These are phyloP conservation scores for Helminthosporium solani DNA, from an alignment of 2,329 filamentous ascomycete genomes.

Conservation along the genomic window DNA sequence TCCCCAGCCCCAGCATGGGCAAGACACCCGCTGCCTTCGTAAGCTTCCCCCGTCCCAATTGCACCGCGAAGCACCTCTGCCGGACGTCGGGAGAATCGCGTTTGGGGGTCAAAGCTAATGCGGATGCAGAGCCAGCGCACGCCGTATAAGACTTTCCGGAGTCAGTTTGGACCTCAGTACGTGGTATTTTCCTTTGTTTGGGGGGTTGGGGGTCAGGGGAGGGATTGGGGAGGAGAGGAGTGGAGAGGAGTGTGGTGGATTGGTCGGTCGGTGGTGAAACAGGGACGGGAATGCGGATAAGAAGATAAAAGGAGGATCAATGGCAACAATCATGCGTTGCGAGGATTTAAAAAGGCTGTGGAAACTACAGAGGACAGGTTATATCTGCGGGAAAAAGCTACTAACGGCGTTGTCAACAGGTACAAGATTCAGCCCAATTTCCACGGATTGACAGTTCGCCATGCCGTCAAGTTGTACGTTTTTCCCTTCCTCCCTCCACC, in stretches of 20 bases:
- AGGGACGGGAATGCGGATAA: not conserved
- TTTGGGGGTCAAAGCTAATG: slow-evolving; percentile 17
- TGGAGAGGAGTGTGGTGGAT: not conserved
- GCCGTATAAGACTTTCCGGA: slow-evolving; percentile 54
- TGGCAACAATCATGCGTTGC: too few relatives aligned
- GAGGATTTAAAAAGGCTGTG: too few relatives aligned
- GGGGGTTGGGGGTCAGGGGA: not conserved
- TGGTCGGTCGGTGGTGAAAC: too few relatives aligned
- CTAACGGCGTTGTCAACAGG: slow-evolving; percentile 39
- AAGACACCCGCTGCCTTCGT: slow-evolving; percentile 33
- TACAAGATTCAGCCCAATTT: slow-evolving; percentile 52
- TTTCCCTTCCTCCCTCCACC: not conserved
- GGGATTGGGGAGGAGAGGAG: not conserved
- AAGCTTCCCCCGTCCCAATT: slow-evolving; percentile 19
- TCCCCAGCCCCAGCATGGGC: slow-evolving; percentile 18
- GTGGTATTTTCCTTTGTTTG: slow-evolving; percentile 21
- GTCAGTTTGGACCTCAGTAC: slow-evolving; percentile 61
- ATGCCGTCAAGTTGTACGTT: slow-evolving; percentile 50
- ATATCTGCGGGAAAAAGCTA: not conserved
- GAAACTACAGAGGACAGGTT: too few relatives aligned
- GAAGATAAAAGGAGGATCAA: slow-evolving; percentile 1
- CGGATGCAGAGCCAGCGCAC: slow-evolving; percentile 32
- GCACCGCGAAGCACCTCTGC: slow-evolving; percentile 1
- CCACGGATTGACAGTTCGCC: slow-evolving; percentile 51
- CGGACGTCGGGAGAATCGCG: too few relatives aligned